These are phyloP conservation scores for Coprinopsis marcescibilis DNA, from an alignment of 768 basidiomycete genomes.

Conservation along the genomic window DNA sequence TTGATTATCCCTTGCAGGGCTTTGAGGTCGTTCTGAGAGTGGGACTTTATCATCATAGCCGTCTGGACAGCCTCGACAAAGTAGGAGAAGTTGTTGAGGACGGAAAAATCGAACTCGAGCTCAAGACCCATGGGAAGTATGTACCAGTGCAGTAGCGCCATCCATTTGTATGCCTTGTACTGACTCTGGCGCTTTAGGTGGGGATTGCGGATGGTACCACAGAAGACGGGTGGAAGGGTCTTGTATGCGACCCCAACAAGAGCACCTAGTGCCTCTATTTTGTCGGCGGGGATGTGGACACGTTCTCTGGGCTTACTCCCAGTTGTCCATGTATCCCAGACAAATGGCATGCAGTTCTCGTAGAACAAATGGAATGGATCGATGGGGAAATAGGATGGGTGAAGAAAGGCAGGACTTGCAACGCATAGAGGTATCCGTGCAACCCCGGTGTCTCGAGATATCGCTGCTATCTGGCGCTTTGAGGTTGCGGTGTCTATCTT, in stretches of 20 bases:
- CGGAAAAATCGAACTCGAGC: constrained; percentile 16
- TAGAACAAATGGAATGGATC: constrained; percentile 33
- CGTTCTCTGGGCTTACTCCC: constrained; percentile 12
- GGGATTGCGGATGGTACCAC: constrained; percentile 24
- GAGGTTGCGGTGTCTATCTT: too few relatives aligned
- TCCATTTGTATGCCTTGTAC: constrained; percentile 32
- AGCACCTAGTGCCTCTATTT: constrained; percentile 17
- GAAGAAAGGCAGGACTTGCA: constrained; percentile 23
- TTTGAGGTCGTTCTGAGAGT: constrained; percentile 16
- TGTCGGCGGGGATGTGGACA: constrained; percentile 15
- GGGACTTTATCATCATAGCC: constrained; percentile 22
- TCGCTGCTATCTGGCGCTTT: background rate
- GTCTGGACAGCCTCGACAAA: constrained; percentile 23
- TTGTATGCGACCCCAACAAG: constrained; percentile 17
- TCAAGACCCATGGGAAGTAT: constrained; percentile 28
- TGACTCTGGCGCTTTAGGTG: constrained; percentile 29
- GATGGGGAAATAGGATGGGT: constrained; percentile 28
- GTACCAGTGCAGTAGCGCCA: constrained; percentile 30
- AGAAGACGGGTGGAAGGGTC: constrained; percentile 27
- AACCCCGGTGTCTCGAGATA: constrained; percentile 22
- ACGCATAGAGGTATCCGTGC: constrained; percentile 22
- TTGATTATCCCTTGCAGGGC: constrained; percentile 17
- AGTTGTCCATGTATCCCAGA: constrained; percentile 27
- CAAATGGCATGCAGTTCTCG: constrained; percentile 24
- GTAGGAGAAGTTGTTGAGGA: constrained; percentile 23